A percentile compares a stretch with the other conserved stretches of the same genome.
phyloP scores from a whole-genome alignment of 139 green algal genomes.

The Chlorella sp. region DNA sequence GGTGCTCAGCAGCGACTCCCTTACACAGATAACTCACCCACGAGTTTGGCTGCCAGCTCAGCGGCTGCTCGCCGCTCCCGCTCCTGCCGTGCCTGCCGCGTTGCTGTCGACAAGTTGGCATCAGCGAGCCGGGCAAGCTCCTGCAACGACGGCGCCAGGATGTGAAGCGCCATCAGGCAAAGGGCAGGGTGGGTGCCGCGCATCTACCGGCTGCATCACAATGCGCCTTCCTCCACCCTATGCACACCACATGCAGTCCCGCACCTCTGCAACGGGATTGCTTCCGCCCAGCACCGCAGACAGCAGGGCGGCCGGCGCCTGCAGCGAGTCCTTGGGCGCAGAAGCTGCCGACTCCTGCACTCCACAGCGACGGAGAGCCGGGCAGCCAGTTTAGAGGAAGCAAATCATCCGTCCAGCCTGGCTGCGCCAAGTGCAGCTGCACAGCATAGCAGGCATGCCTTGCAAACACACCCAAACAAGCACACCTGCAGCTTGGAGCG shows the following conservation, averaged over 20 bases:
- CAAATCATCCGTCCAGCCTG: too few species aligned
- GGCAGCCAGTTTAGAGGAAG: too few species aligned
- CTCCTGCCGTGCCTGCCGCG: slow-evolving; percentile 25
- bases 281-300: slow-evolving; percentile 24
- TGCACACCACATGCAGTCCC: background rate
- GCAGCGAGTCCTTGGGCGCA: slow-evolving; percentile 46
- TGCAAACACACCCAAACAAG: too few species aligned
- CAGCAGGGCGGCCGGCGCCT: slow-evolving; percentile 21
- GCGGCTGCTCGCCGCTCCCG: slow-evolving; percentile 22
- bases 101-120: slow-evolving; percentile 44
- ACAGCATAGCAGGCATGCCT: background rate
- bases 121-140: slow-evolving; percentile 35
- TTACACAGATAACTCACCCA: slow-evolving; percentile 30
- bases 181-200: background rate
- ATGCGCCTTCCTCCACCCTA: background rate
- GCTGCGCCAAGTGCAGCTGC: background rate
- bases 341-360: background rate
- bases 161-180: background rate
- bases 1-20: too few species aligned
- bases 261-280: slow-evolving; percentile 13
- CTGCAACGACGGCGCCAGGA: background rate
- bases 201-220: background rate
- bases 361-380: too few species aligned
- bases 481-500: slow-evolving; percentile 30
- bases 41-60: slow-evolving; percentile 51